phyloP scores from a whole-genome alignment of 257 asterid species.

The Forsythia suspensa region DNA sequence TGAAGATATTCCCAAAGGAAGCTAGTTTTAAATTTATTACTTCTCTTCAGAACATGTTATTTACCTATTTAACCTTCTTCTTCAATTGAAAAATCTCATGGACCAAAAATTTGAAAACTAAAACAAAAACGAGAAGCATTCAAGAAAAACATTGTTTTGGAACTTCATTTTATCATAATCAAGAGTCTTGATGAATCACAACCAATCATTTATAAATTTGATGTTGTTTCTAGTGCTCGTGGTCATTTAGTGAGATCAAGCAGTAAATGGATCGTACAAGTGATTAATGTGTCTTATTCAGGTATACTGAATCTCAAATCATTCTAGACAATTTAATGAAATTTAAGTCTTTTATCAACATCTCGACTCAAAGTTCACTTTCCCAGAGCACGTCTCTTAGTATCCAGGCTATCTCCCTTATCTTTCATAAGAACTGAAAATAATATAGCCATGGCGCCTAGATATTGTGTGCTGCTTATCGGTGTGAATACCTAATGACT shows the following conservation, averaged over 20 bases:
- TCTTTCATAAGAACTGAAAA: background rate
- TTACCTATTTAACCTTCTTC: background rate
- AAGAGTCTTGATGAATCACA: background rate
- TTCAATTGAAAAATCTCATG: background rate
- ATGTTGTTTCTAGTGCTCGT: background rate
- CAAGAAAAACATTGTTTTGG: background rate
- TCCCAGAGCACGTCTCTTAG: background rate
- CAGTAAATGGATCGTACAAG: background rate
- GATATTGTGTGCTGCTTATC: background rate
- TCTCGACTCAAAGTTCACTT: background rate
- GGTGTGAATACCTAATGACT: background rate
- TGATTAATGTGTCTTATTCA: background rate
- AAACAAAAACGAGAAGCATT: background rate
- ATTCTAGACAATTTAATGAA: background rate
- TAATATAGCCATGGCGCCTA: background rate
- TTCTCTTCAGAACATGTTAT: background rate
- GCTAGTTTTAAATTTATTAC: background rate
- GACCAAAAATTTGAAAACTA: background rate
- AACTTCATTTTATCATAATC: background rate
- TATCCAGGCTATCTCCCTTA: background rate
- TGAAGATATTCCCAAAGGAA: background rate
- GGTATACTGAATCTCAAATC: background rate
- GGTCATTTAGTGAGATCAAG: background rate
- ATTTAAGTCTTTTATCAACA: background rate
- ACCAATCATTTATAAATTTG: background rate